Evolutionary conservation across 805 yeast genomes (phyloP).

Genomic region (Brettanomyces naardenensis): DNA sequence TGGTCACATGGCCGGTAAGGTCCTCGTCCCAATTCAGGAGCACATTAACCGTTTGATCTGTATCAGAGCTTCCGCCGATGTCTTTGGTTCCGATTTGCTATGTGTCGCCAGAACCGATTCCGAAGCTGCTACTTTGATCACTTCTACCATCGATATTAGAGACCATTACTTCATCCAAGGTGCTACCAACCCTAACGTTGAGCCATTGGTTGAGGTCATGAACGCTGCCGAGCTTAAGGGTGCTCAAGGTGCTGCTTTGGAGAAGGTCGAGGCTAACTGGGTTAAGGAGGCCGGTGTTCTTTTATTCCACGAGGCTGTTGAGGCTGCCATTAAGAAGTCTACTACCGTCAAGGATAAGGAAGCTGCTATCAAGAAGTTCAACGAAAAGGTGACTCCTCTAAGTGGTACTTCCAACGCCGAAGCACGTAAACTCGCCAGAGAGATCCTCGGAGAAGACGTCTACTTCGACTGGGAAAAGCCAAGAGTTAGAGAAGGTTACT

Average conservation of each 20-base stretch:
- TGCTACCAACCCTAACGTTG: conserved; percentile 75
- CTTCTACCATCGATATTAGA: conserved; percentile 89
- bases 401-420: conserved; percentile 70
- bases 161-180: conserved; percentile 93
- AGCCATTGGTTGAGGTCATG: conserved; percentile 70
- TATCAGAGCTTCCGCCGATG: conserved; percentile 91
- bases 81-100: conserved; percentile 78
- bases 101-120: conserved; percentile 95
- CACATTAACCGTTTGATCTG: conserved; percentile 93
- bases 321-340: conserved; percentile 67
- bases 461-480: conserved; percentile 94
- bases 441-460: conserved; percentile 71
- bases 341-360: conserved; percentile 47
- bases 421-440: conserved; percentile 68
- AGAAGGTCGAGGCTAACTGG: conserved; percentile 78
- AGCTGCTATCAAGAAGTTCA: conserved; percentile 56
- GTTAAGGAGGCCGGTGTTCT: conserved; percentile 71
- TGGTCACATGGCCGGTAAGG: conserved; percentile 99
- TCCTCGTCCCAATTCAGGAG: conserved; percentile 94
- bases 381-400: conserved; percentile 62
- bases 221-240: conserved; percentile 75
- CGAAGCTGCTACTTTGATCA: conserved; percentile 92
- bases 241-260: conserved; percentile 60
- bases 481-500: conserved; percentile 94
- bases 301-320: conserved; percentile 85